Evolutionary conservation across 2,329 filamentous ascomycete genomes (phyloP), one percentile per base, ranked within the genome.

Genomic region (Ceratocystis albifundus): DNA sequence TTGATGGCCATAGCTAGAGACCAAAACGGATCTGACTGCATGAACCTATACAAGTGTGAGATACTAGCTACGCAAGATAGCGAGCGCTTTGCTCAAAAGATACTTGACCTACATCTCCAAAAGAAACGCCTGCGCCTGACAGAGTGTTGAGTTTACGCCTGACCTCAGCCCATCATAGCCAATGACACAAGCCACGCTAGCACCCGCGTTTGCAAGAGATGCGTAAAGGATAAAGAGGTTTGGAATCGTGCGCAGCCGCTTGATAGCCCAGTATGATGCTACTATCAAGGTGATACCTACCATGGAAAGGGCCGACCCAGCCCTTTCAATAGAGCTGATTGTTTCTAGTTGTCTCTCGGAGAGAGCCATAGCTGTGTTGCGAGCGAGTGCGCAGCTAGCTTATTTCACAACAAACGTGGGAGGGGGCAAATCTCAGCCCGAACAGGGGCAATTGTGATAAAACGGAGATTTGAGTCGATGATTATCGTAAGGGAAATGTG

Each of bases 1-100:
- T 93, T 94, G 72, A 87, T 79, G 2, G 89, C 88, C 89, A 94
- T 93, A 69, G 87, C 87, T 65, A 91, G 82, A 0, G 88, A 88
- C 88, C 86, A 91, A 76, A 88, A 81, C 0, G 86, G 84, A 74
- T 90, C 87, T 4, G 86, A 87, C 70, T 88, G 86, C 83, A 89
- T 88, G 74, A 90, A 90, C 84, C 86, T 89, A 46, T 12, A 36
- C 20, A 17, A 12, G 8, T 36, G 15, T 57, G 28, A 57, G 25
- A 36, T 12, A 3, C 32, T 10, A 36, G 32, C 8, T 36, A 3
- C 32, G 32, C 2, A 10, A n/a, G 4, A 61, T 62, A 55, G 36
- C 30, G 15, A 55, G 36, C 30, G 15, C 25, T 61, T 50, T 20
- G 10, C 8, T 32, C 15, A n/a, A 50, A 64, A 6, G 15, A 8